phyloP scores from a whole-genome alignment of 768 basidiomycete genomes.

The Trametes sanguinea region DNA sequence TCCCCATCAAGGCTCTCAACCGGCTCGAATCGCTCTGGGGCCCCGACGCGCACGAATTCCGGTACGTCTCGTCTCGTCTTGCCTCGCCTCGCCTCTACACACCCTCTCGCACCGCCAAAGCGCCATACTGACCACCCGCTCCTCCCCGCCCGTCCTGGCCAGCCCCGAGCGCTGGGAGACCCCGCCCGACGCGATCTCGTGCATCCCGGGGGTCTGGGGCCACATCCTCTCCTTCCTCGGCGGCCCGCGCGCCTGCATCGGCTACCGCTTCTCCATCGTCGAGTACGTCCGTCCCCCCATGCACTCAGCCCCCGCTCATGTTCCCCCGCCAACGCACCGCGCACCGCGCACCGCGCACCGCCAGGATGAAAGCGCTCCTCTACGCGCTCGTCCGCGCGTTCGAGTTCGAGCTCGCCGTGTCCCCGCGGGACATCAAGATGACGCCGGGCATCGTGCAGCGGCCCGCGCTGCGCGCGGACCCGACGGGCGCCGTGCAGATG shows the following conservation, averaged over 20 bases:
- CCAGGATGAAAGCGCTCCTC: conserved; percentile 38
- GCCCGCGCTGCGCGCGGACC: conserved; percentile 25
- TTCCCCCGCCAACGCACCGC: neutral
- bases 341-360: too few species aligned
- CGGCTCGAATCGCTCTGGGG: conserved; percentile 59
- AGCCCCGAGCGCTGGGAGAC: conserved; percentile 67
- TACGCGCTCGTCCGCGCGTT: conserved; percentile 36
- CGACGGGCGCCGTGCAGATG: conserved; percentile 24
- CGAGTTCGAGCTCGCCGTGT: conserved; percentile 35
- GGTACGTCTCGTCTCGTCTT: conserved; percentile 30
- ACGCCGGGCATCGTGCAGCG: conserved; percentile 27
- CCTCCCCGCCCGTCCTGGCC: too few species aligned
- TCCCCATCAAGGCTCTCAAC: conserved; percentile 59
- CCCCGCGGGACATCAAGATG: conserved; percentile 25
- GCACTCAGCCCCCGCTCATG: too few species aligned
- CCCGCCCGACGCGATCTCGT: conserved; percentile 44
- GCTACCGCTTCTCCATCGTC: conserved; percentile 62
- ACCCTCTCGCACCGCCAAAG: neutral
- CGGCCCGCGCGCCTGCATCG: conserved; percentile 67
- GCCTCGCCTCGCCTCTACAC: neutral
- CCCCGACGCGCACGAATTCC: conserved; percentile 60
- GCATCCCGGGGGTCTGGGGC: conserved; percentile 62
- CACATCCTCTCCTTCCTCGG: conserved; percentile 64
- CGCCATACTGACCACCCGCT: neutral
- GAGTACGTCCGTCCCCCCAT: conserved; percentile 43